phyloP scores from a whole-genome alignment of 2,329 filamentous ascomycete genomes.

The Lomentospora prolificans region DNA sequence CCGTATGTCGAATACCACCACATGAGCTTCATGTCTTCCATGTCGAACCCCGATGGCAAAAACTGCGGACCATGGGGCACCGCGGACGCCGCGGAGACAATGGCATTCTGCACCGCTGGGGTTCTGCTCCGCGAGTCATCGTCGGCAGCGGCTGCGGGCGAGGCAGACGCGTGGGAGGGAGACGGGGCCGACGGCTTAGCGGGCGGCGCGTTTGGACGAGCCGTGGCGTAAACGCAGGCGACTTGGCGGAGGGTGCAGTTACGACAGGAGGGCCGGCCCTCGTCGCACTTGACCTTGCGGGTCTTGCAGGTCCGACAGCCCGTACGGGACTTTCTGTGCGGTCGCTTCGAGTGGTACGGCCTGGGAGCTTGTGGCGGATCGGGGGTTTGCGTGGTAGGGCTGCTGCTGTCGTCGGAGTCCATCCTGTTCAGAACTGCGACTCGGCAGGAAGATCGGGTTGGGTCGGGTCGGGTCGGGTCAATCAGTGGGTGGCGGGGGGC shows the following conservation, averaged over 20 bases:
- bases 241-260: slow-evolving; percentile 38
- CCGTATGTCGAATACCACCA: slow-evolving; percentile 44
- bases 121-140: not conserved
- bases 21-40: slow-evolving; percentile 41
- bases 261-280: slow-evolving; percentile 37
- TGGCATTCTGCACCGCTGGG: not conserved
- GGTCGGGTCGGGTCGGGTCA: too few species aligned
- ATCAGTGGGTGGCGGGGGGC: not conserved
- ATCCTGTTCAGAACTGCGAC: too few species aligned
- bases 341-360: slow-evolving; percentile 34
- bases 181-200: slow-evolving; percentile 7
- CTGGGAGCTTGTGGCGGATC: slow-evolving; percentile 6
- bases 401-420: not conserved
- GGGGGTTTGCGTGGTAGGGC: not conserved
- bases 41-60: slow-evolving; percentile 22
- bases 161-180: not conserved
- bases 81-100: not conserved
- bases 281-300: slow-evolving; percentile 47
- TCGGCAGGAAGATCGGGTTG: too few species aligned
- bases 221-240: slow-evolving; percentile 34
- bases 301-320: slow-evolving; percentile 46
- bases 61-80: slow-evolving; percentile 9
- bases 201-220: slow-evolving; percentile 10
- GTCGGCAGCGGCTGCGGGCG: not conserved
- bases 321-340: slow-evolving; percentile 44